Conservation (phyloP, 192 early-diverging fungal genomes). For the Coemansia javaensis region DNA sequence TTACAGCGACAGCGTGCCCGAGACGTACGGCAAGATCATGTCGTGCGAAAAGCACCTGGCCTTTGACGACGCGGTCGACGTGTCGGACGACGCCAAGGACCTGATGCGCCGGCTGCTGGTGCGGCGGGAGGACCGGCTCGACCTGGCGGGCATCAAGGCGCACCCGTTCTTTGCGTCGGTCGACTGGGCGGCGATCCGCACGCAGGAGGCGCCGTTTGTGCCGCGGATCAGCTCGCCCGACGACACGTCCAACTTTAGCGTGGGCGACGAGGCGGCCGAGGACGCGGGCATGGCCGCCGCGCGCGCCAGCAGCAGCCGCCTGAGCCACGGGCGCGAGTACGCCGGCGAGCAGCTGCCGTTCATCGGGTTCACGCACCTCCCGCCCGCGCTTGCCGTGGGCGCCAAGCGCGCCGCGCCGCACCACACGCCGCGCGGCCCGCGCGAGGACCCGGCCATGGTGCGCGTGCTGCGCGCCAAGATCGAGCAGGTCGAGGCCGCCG, state of each 20-base stretch:
- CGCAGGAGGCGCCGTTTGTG: conserved; percentile 71
- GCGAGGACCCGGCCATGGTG: conserved; percentile 31
- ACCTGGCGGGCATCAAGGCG: conserved; percentile 57
- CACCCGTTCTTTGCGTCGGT: conserved; percentile 66
- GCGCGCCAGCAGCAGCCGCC: conserved; percentile 47
- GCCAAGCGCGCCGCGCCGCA: conserved; percentile 1
- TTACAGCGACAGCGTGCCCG: conserved; percentile 77
- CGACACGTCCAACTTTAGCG: conserved; percentile 86
- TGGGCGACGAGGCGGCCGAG: conserved; percentile 67
- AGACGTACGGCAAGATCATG: conserved; percentile 84
- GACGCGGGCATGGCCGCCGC: conserved; percentile 45
- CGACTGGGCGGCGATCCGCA: conserved; percentile 57
- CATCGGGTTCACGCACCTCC: conserved; percentile 75
- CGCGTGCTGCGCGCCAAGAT: conserved; percentile 13
- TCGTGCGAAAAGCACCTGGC: conserved; percentile 64
- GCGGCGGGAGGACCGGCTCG: conserved; percentile 67
- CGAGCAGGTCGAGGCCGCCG: conserved; percentile 31
- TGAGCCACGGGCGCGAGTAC: conserved; percentile 56
- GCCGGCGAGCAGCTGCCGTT: conserved; percentile 79
- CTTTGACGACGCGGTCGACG: conserved; percentile 57
- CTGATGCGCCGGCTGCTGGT: conserved; percentile 72
- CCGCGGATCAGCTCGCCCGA: conserved; percentile 81
- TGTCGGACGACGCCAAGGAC: conserved; percentile 64
- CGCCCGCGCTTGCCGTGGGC: conserved; percentile 11
- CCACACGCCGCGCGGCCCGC: conserved; percentile 22